Percentiles rank a stretch among this genome's conserved stretches.
Evolutionary conservation across 2,329 filamentous ascomycete genomes (phyloP).

Genomic region (Arthrobotrys megalospora): DNA sequence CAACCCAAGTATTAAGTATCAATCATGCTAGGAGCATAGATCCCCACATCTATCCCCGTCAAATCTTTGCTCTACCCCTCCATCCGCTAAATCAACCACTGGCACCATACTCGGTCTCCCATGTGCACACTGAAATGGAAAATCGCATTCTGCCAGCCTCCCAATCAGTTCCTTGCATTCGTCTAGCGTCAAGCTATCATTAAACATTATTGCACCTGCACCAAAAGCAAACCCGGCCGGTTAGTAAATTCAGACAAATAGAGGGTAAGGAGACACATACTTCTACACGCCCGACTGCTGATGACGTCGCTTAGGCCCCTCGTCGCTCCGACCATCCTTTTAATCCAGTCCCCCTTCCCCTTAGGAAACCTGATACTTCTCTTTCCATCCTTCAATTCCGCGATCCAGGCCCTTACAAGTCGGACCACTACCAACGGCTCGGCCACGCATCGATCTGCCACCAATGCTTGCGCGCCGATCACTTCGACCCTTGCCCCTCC

Average conservation of each 20-base stretch:
- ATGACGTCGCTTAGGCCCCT: slow-evolving; percentile 11
- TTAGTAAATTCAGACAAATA: slow-evolving; percentile 81
- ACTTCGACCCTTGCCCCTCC: slow-evolving; percentile 51
- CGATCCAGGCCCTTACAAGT: slow-evolving; percentile 81
- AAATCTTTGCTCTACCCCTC: slow-evolving; percentile 8
- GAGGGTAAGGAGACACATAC: slow-evolving; percentile 73
- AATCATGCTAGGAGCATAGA: background rate
- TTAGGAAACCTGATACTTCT: background rate
- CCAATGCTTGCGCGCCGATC: slow-evolving; percentile 78
- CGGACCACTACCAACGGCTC: slow-evolving; percentile 81
- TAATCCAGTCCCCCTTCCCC: slow-evolving; percentile 43
- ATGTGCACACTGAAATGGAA: slow-evolving; percentile 89
- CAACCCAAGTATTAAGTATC: no score
- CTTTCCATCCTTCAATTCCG: slow-evolving; percentile 73
- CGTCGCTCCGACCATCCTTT: slow-evolving; percentile 25
- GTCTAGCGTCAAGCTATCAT: slow-evolving; percentile 75
- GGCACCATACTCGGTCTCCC: slow-evolving; percentile 79
- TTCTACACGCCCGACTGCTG: slow-evolving; percentile 67
- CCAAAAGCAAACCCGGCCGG: slow-evolving; percentile 75
- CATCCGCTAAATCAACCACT: slow-evolving; percentile 71
- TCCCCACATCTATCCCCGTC: slow-evolving; percentile 20
- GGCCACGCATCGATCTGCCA: slow-evolving; percentile 80
- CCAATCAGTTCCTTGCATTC: slow-evolving; percentile 75
- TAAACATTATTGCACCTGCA: slow-evolving; percentile 84
- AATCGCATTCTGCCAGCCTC: slow-evolving; percentile 75